Evolutionary conservation across 352 stramenopile species (phyloP).

Genomic region (Pythium insidiosum): DNA sequence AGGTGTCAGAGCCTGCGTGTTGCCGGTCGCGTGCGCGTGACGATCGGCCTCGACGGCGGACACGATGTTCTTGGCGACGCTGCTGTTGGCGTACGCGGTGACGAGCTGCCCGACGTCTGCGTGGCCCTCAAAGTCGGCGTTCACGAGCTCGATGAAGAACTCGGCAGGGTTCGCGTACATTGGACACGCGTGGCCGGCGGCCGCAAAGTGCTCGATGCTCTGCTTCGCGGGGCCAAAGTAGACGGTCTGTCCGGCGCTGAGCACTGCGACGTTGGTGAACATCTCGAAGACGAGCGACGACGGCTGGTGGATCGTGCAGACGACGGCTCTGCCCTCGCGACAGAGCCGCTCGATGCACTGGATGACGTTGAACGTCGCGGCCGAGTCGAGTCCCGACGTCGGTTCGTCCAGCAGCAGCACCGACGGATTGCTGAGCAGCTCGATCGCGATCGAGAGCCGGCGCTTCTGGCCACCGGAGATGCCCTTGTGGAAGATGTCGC

Average conservation of each 20-base stretch:
- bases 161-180: constrained; percentile 29
- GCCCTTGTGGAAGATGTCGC: constrained; percentile 68
- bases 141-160: constrained; percentile 25
- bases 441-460: constrained; percentile 69
- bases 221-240: constrained; percentile 54
- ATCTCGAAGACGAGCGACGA: constrained; percentile 49
- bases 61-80: background rate
- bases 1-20: background rate
- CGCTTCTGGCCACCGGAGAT: constrained; percentile 74
- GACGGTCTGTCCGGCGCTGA: constrained; percentile 61
- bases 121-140: constrained; percentile 30
- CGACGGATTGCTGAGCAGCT: constrained; percentile 58
- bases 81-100: background rate
- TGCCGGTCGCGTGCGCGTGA: background rate
- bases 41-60: background rate
- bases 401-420: constrained; percentile 82
- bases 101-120: constrained; percentile 10
- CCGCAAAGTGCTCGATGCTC: constrained; percentile 13
- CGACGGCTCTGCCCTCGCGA: constrained; percentile 21
- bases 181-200: constrained; percentile 17
- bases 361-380: constrained; percentile 35
- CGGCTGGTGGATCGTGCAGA: constrained; percentile 69
- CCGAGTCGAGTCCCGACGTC: constrained; percentile 46
- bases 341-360: constrained; percentile 29
- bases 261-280: constrained; percentile 50